Evolutionary conservation across 2,329 filamentous ascomycete genomes (phyloP), one percentile per base, ranked within the genome.

Genomic region (Hypoxylon sp.): DNA sequence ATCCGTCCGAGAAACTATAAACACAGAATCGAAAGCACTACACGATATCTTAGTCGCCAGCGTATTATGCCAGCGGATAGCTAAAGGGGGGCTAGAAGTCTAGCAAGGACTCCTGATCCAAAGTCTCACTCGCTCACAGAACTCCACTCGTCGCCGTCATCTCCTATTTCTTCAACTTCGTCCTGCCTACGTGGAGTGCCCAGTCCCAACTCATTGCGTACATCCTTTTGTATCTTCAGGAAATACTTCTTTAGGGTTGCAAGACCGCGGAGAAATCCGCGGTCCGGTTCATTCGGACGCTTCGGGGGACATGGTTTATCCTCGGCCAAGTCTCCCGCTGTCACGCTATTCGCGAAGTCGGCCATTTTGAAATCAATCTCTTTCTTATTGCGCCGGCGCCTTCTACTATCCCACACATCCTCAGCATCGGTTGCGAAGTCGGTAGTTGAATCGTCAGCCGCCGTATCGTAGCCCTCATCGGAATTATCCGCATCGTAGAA

Each of bases 281-380:
- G 87, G 73, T 99, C 96, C 5, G 97, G 90, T 66, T 93, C 90
- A 36, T 91, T 82, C 0, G 93, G 93, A 76, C 97, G 89, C 65
- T 89, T 86, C 3, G 96, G 96, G 13, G 96, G 96, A 73, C 95
- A 98, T 3, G 86, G 82, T 74, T 85, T 86, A 68, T 86, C 84
- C 56, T 82, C 80, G 65, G 88, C 84, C 10, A 89, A 80, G 75
- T 97, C 94, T 71, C 96, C 91, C 3, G 93, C 92, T 1, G 94
- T 98, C 36, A 98, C 90, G 76, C 95, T 98, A 78, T 99, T 99
- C 70, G 96, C 96, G 82, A 99, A 99, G 80, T 99, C 96, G 63
- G 97, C 95, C 79, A 99, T 97, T 80, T 98, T 98, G 81, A 99
- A 90, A 79, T 97, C 93, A 76, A 97, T 94, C 71, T 90, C 86